phyloP scores from a whole-genome alignment of 202 grass and related monocot species.

The Miscanthus sacchariflorus region DNA sequence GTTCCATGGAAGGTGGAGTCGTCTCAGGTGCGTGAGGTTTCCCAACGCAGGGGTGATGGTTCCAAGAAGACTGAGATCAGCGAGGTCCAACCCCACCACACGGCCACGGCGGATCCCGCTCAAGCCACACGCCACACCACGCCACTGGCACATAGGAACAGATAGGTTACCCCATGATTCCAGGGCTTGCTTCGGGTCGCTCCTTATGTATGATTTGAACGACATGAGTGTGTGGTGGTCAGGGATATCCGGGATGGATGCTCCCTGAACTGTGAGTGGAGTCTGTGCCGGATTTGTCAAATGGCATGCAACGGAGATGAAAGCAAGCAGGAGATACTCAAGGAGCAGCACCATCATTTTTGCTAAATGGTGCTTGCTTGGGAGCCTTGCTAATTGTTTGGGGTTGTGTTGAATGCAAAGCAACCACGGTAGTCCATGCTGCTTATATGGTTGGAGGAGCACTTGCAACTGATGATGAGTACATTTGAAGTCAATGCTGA shows the following conservation, averaged over 20 bases:
- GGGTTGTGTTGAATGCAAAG: no score
- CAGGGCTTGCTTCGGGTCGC: background rate
- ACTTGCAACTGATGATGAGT: no score
- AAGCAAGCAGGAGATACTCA: constrained; percentile 13
- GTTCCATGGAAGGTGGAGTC: constrained; percentile 50
- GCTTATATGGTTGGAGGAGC: no score
- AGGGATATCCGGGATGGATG: background rate
- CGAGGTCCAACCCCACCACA: constrained; percentile 47
- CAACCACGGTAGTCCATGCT: no score
- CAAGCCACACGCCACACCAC: constrained; percentile 42
- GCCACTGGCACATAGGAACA: constrained; percentile 41
- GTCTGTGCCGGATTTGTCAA: background rate
- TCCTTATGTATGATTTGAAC: constrained; percentile 17
- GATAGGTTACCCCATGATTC: constrained; percentile 39
- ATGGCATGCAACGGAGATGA: constrained; percentile 9
- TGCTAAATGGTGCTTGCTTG: no score
- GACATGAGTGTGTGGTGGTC: constrained; percentile 30
- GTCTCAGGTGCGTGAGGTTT: constrained; percentile 49
- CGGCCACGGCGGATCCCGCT: background rate
- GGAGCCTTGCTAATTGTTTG: no score
- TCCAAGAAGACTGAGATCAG: constrained; percentile 18
- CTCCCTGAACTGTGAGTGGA: background rate
- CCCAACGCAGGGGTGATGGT: constrained; percentile 24
- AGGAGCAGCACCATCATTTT: constrained; percentile 11
- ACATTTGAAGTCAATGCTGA: no score